Evolutionary conservation across 768 basidiomycete species (phyloP), one percentile per base, ranked within the genome.

Genomic region (Agaricus sinodeliciosus): DNA sequence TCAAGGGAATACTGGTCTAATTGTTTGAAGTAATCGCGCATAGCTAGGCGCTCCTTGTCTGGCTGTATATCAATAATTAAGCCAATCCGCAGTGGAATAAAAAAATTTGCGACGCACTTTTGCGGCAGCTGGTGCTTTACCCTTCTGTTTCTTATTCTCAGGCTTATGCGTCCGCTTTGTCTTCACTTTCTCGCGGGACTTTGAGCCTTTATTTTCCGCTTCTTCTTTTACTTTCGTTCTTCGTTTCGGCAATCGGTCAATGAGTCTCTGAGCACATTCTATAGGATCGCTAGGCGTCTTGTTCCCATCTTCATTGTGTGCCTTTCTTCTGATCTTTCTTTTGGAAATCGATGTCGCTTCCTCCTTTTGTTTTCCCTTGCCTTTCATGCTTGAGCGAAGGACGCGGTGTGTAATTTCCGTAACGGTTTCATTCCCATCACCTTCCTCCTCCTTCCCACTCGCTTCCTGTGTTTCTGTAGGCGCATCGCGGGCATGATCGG

Each of bases 21-120:
- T 39, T 72, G 70, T 54, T 71, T 72, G 64, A 81, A 81, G 58
- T 80, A 82, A 39, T 77, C 77, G 37, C 79, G 51, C 22, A 79
- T 73, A 4, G 70, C 80, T 52, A 72, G 70, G n/a, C 78, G 74
- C 43, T 77, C 76, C 39, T 63, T 65, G 18, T 73, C 71, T 61
- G 70, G 71, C 61, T 64, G 72, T 39, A 16, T 39, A 16, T 11
- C 37, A 74, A 75, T 54, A n/a, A n/a, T n/a, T n/a, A 31, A 31
- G 31, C 31, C 31, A 25, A n/a, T 26, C 22, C 15, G 26, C 9
- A 18, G 25, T 16, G 13, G 31, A 8, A 56, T 43, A 43, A 5
- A 22, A 43, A 28, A 47, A 22, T 25, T 37, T 4, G 22, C 16
- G 28, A 45, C 59, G 55, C 31, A 15, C 27, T 4, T 6, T 22